Base-by-base conservation (phyloP, 1,284 basidiomycete genomes). In the Cryptococcus maquisensis region DNA sequence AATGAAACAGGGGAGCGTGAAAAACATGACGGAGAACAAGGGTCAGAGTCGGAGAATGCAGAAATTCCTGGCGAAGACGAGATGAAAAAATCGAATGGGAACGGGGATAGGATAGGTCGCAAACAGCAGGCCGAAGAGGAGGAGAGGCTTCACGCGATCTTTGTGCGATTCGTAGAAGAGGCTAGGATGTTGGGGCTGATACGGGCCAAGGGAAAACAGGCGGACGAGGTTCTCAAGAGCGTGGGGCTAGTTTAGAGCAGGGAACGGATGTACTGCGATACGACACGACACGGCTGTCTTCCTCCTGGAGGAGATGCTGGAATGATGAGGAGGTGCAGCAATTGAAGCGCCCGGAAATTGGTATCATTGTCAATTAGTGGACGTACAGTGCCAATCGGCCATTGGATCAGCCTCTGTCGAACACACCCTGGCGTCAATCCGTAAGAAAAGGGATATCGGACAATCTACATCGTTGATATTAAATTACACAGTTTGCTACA, bases 141-240 rank as follows among this genome's bases (percentile, higher is more conserved):
- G 20, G 65, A 61, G 15, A 54, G 69, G 12, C 46, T 68, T 13
- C 72, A 72, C 52, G 68, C 72, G n/a, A 52, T 62, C 0, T 74
- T 74, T 55, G 64, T 74, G 4, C 56, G 72, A 2, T 73, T 72
- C 58, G 67, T 68, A 26, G 69, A 72, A 45, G 72, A 74, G 48
- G 66, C 71, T 10, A 61, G 71, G 43, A 72, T 73, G 68, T 43
- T 73, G 24, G 72, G 72, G 1, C 51, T 74, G 24, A 66, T 74
- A 12, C 51, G 71, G 20, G 69, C 68, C 2, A 63, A 60, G 36
- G 52, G 63, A 13, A 60, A 59, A 37, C 46, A 64, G 35, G 63
- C 62, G 10, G 72, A 74, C 49, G 72, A 74, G 53, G 70, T 74
- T 4, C 61, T 67, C 36, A 74, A 72, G 59, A 62, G 66, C 37